Evolutionary conservation across 495 filamentous ascomycete species (phyloP), one percentile per base, ranked within the genome.

Genomic region (Podospora conica): DNA sequence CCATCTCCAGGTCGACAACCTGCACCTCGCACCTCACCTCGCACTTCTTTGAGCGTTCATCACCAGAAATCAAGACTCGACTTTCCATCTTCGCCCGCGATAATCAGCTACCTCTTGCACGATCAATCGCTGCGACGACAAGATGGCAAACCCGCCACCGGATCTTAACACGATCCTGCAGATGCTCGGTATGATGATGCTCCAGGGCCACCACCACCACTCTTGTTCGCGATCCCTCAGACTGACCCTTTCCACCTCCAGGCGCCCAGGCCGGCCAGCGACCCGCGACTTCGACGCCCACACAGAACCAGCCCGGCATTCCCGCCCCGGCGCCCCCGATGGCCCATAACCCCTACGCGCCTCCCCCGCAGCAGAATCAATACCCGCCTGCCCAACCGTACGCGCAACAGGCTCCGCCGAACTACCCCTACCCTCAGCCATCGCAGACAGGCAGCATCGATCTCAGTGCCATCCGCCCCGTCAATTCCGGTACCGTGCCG

Each of bases 391-490:
- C 80, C 53, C 73, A 77, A 11, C 75, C 76, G 9, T 66, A 72
- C 12, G 81, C 82, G 66, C 78, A 79, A 21, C 83, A 79, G 66
- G 73, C 77, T 18, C 66, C 72, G n/a, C 65, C 77, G 25, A 70
- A 75, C 15, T 88, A 84, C 69, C 71, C 77, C 27, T 77, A 91
- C 27, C 91, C 91, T 0, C 88, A 87, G 68, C 90, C 90, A 9
- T 83, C 85, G 25, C 82, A 80, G 21, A 86, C 88, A 22, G 91
- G 90, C 10, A 88, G 81, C 60, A 80, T 92, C 61, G 91, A 95
- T 70, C 74, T 95, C 40, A 91, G 86, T 75, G 81, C 84, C 10
- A 90, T 93, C 71, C 89, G 87, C 69, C 90, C 90, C 11, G 82
- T 86, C 33, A 88, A 82, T 67, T 88, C 88, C 2, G 91, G 91